Conservation (phyloP, 345 rosid species). For the Physaria fendleri region DNA sequence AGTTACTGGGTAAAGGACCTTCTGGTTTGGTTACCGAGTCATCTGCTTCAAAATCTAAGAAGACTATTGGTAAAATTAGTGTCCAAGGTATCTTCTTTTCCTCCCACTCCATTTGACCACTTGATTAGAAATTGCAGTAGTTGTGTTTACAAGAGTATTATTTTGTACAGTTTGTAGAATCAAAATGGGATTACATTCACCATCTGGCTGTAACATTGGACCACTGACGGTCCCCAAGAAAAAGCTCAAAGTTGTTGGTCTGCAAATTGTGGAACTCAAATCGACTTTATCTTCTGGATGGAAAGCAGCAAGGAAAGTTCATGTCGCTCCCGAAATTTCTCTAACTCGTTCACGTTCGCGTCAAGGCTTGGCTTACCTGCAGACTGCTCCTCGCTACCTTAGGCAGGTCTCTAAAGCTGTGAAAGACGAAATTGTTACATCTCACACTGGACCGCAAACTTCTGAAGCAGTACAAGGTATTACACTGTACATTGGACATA, state of each 20-base stretch:
- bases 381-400: constrained; percentile 75
- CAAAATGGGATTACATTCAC: constrained; percentile 62
- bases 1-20: constrained; percentile 56
- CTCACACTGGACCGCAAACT: constrained; percentile 58
- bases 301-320: constrained; percentile 58
- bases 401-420: constrained; percentile 79
- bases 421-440: constrained; percentile 58
- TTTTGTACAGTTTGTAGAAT: constrained; percentile 68
- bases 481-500: constrained; percentile 5
- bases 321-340: constrained; percentile 49
- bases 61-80: constrained; percentile 71
- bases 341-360: constrained; percentile 64
- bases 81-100: constrained; percentile 55
- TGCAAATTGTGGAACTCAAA: constrained; percentile 49
- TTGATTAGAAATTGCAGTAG: not conserved
- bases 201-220: constrained; percentile 69
- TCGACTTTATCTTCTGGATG: constrained; percentile 54
- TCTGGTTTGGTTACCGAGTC: constrained; percentile 53
- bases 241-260: constrained; percentile 49
- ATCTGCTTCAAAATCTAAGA: constrained; percentile 65
- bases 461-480: constrained; percentile 79
- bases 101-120: constrained; percentile 7
- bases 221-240: constrained; percentile 45
- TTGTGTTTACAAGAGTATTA: constrained; percentile 15
- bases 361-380: constrained; percentile 75